Conservation (phyloP, 148 eudicot species). For the Agrostemma githago region DNA sequence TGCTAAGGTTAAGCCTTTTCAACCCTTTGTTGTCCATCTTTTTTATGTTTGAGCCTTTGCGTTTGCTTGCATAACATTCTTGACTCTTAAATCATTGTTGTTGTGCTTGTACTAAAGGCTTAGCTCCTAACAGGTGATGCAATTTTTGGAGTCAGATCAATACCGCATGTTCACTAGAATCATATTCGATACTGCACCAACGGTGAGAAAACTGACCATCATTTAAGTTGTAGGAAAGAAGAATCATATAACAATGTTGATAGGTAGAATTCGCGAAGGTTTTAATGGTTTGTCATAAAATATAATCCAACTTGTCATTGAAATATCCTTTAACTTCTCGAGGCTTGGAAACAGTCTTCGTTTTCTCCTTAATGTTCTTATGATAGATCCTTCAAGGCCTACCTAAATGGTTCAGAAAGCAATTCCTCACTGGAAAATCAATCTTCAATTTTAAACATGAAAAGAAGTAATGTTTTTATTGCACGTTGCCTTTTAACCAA, state of each 20-base stretch:
- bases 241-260: background rate
- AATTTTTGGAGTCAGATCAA: slow-evolving; percentile 81
- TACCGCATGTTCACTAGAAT: slow-evolving; percentile 84
- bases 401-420: too few relatives aligned
- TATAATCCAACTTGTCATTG: background rate
- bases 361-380: background rate
- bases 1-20: slow-evolving; percentile 46
- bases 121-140: slow-evolving; percentile 60
- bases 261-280: background rate
- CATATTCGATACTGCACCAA: slow-evolving; percentile 93
- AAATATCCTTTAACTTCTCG: too few relatives aligned
- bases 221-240: background rate
- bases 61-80: background rate
- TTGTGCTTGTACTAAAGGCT: background rate
- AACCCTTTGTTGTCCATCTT: too few relatives aligned
- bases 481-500: background rate
- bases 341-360: too few relatives aligned
- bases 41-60: too few relatives aligned
- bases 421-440: background rate
- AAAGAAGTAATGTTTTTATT: background rate
- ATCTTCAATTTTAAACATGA: background rate
- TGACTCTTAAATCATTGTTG: background rate
- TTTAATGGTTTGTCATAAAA: background rate
- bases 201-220: slow-evolving; percentile 43
- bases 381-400: too few relatives aligned